Base-by-base conservation (phyloP, 805 yeast species). In the Candida peoriensis region DNA sequence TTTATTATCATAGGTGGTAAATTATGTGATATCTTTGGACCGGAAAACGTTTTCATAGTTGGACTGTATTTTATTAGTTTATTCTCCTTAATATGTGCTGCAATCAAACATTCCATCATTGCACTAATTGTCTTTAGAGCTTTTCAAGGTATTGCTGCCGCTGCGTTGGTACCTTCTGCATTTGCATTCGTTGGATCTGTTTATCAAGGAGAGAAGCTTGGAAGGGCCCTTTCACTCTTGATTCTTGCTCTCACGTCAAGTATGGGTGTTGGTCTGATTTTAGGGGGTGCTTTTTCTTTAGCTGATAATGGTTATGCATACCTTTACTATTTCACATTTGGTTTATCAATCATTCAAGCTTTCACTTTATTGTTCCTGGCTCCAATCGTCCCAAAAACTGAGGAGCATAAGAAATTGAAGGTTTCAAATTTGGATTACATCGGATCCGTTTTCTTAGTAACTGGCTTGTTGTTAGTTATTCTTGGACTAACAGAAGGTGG, bases 401-500 rank as follows among this genome's bases (percentile, higher is more conserved):
- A 49, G 15, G 54, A 35, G 25, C 39, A 41, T 14, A 19, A 37
- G 32, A 42, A 43, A 15, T 20, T 46, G 28, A 43, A 35, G 15
- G 16, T 55, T 12, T 48, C 41, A 33, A 42, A 63, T 37, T 32
- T 69, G 23, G 67, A 70, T 33, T 66, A 50, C 39, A 38, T 42
- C 13, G 72, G 69, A 9, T 49, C 60, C 0, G 8, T 49, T 1
- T 11, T 60, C n/a, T 38, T 66, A 10, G 60, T 69, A 14, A 32
- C 45, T 13, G 71, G 70, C 0, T 43, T 56, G 4, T 25, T 68
- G 4, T 44, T 70, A 24, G 41, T 68, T 3, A 66, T 68, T 20
- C 54, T 64, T 8, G 76, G 72, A 0, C 51, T 70, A 31, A 67
- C 70, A 0, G 66, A 68, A 42, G 72, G 70, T 16, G 74, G 73